Evolutionary conservation across 495 filamentous ascomycete species (phyloP).

Genomic region (Xeromyces bisporus): DNA sequence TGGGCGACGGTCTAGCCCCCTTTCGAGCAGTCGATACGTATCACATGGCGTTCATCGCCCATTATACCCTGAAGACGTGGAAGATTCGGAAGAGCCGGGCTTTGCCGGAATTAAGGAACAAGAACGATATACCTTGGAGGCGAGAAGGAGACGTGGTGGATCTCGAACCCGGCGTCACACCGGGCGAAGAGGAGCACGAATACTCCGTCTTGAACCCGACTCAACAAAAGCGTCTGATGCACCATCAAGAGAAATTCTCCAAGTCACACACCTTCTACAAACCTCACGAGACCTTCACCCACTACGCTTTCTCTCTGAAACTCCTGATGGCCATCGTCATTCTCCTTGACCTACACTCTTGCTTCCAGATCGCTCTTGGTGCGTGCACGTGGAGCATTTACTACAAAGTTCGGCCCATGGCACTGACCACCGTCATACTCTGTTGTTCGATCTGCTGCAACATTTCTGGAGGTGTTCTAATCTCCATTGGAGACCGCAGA

Average conservation of each 20-base stretch:
- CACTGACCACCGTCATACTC: slow-evolving; percentile 61
- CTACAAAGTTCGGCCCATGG: slow-evolving; percentile 43
- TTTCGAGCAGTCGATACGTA: slow-evolving; percentile 68
- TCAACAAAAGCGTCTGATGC: slow-evolving; percentile 44
- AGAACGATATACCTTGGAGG: slow-evolving; percentile 49
- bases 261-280: slow-evolving; percentile 73
- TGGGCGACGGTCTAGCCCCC: slow-evolving; percentile 61
- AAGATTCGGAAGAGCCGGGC: slow-evolving; percentile 43
- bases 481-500: slow-evolving; percentile 50
- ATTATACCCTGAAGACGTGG: slow-evolving; percentile 55
- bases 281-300: slow-evolving; percentile 65
- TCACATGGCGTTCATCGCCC: slow-evolving; percentile 58
- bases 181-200: slow-evolving; percentile 27
- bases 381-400: slow-evolving; percentile 57
- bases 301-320: slow-evolving; percentile 58
- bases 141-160: slow-evolving; percentile 28
- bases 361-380: slow-evolving; percentile 60
- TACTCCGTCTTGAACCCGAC: slow-evolving; percentile 42
- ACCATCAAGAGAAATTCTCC: slow-evolving; percentile 59
- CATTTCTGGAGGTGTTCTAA: slow-evolving; percentile 51
- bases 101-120: slow-evolving; percentile 46
- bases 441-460: slow-evolving; percentile 60
- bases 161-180: slow-evolving; percentile 24
- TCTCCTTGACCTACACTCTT: slow-evolving; percentile 56
- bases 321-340: slow-evolving; percentile 54